Percentiles rank a stretch among this genome's conserved stretches.
These are phyloP conservation scores for Aegilops umbellulata DNA, from an alignment of 176 grass and related monocot species.

Conservation along the genomic window DNA sequence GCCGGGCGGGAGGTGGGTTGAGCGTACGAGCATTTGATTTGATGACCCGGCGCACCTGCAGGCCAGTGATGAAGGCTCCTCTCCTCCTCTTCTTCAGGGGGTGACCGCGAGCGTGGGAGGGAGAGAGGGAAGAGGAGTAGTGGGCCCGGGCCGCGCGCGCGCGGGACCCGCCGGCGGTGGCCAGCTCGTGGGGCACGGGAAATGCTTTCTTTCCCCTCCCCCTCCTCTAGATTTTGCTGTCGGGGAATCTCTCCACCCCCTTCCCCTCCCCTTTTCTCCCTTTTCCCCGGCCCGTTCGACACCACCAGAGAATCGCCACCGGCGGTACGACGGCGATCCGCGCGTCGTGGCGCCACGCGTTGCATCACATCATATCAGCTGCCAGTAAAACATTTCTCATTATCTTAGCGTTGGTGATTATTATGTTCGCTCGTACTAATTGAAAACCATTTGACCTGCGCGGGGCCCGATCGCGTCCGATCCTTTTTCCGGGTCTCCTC, in stretches of 20 bases:
- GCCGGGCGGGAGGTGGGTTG: background rate
- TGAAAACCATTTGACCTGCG: background rate
- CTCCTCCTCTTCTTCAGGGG: background rate
- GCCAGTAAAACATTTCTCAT: background rate
- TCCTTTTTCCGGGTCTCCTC: background rate
- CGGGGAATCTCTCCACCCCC: conserved; percentile 70
- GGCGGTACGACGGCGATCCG: background rate
- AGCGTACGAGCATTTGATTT: background rate
- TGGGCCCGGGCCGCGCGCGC: background rate
- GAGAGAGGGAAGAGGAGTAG: background rate
- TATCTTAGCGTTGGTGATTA: background rate
- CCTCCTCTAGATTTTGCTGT: conserved; percentile 71
- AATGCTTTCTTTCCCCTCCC: conserved; percentile 40
- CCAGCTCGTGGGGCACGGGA: conserved; percentile 40
- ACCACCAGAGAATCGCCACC: background rate
- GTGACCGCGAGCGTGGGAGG: background rate
- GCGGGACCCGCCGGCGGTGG: conserved; percentile 28
- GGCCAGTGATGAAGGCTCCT: background rate
- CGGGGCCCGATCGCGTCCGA: background rate
- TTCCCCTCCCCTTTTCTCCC: background rate
- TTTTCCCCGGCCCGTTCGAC: background rate
- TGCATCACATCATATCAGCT: background rate
- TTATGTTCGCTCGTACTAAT: background rate
- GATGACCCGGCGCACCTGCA: background rate
- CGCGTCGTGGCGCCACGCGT: background rate